A percentile compares a stretch with the other conserved stretches of the same genome.
Conservation (phyloP, 2,329 filamentous ascomycete genomes). For the Fragosphaeria purpurea region DNA sequence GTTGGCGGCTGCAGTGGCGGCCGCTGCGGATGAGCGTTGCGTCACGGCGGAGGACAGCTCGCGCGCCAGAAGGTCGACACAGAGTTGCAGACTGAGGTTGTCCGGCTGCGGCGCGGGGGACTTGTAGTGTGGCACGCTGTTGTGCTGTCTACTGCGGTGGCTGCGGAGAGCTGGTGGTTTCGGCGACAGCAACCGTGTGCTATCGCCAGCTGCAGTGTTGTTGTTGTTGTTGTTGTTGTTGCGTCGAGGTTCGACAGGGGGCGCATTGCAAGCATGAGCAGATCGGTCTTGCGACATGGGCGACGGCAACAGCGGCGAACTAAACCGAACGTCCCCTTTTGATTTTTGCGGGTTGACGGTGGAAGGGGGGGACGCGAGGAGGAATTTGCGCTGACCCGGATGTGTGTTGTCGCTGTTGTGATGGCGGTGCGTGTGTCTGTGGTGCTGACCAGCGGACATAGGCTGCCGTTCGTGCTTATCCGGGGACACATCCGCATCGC, state of each 20-base stretch:
- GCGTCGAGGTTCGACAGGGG: background rate
- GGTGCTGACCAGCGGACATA: background rate
- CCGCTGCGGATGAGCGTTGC: conserved; percentile 1
- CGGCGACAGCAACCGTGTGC: too few relatives aligned
- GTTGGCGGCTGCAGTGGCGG: conserved; percentile 1
- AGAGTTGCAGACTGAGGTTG: conserved; percentile 38
- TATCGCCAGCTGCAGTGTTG: background rate
- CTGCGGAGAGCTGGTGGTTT: background rate
- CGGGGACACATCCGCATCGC: conserved; percentile 7
- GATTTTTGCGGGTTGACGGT: background rate
- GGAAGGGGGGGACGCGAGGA: background rate
- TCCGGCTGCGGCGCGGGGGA: conserved; percentile 15
- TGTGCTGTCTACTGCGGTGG: conserved; percentile 28
- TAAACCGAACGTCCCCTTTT: background rate
- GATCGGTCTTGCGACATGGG: background rate
- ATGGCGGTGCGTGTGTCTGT: background rate
- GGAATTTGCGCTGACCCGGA: background rate
- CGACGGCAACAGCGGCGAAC: background rate
- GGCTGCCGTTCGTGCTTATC: background rate
- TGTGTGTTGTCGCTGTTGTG: background rate
- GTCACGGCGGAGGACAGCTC: conserved; percentile 36
- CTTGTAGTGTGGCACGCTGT: conserved; percentile 16
- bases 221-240: background rate
- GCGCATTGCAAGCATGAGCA: background rate
- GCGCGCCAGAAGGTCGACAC: conserved; percentile 38